Percentiles rank a stretch among this genome's conserved stretches.
phyloP scores from a whole-genome alignment of 225 moss, liverwort and hornwort species.

The Antitrichia curtipendula region DNA sequence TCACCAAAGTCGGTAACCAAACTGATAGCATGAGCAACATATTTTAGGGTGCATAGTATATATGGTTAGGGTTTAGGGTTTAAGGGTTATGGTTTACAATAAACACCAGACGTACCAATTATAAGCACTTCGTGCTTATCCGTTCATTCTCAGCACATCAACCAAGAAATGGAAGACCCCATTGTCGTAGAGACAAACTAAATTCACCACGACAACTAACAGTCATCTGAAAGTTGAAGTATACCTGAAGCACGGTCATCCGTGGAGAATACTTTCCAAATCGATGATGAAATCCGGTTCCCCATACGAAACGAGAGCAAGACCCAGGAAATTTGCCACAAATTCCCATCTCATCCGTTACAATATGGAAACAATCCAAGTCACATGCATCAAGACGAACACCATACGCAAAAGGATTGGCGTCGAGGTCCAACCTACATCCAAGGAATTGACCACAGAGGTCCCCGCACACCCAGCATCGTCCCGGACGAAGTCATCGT shows the following conservation, averaged over 20 bases:
- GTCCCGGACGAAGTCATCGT: background rate
- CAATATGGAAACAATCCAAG: background rate
- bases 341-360: background rate
- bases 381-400: background rate
- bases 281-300: background rate
- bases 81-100: background rate
- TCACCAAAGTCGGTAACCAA: background rate
- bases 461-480: background rate
- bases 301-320: background rate
- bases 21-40: background rate
- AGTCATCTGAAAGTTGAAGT: background rate
- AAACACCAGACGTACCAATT: background rate
- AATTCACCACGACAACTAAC: background rate
- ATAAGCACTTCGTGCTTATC: background rate
- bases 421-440: background rate
- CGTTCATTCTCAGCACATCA: background rate
- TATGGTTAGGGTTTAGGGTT: background rate
- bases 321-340: background rate
- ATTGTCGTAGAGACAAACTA: background rate
- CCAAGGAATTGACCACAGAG: background rate
- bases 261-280: background rate
- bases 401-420: background rate
- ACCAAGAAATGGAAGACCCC: background rate
- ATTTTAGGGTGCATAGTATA: background rate
- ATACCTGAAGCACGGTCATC: background rate